These are phyloP conservation scores for Fonsecaea nubica DNA, from an alignment of 2,329 filamentous ascomycete genomes.

Conservation along the genomic window DNA sequence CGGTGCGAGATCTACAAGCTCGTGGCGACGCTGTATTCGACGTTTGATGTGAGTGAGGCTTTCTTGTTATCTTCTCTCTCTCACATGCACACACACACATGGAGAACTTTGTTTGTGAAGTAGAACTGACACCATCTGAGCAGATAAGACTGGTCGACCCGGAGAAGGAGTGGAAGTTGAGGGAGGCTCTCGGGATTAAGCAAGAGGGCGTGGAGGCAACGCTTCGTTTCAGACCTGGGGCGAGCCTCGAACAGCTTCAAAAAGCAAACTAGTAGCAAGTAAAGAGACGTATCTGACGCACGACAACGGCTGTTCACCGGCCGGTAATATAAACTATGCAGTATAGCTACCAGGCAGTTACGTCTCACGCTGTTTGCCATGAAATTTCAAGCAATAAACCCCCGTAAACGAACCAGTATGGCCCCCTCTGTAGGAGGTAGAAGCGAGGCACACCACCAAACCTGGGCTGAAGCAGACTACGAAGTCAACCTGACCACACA, in stretches of 20 bases:
- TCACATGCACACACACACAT: too few species aligned
- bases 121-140: slow-evolving; percentile 13
- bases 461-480: neutral
- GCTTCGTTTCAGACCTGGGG: slow-evolving; percentile 52
- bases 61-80: neutral
- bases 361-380: too few species aligned
- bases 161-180: slow-evolving; percentile 16
- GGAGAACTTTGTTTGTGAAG: too few species aligned
- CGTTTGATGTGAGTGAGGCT: slow-evolving; percentile 15
- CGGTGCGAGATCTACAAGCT: slow-evolving; percentile 23
- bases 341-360: too few species aligned
- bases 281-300: too few species aligned
- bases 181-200: slow-evolving; percentile 8
- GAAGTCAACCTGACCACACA: neutral
- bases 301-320: too few species aligned
- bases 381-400: too few species aligned
- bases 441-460: too few species aligned
- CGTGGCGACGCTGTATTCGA: slow-evolving; percentile 13
- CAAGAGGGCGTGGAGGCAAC: slow-evolving; percentile 47
- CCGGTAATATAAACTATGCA: neutral
- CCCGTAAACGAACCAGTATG: too few species aligned
- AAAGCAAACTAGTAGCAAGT: neutral
- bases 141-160: slow-evolving; percentile 12
- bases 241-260: slow-evolving; percentile 23
- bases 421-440: too few species aligned